These are phyloP conservation scores for Lanzia echinophila DNA, from an alignment of 2,329 filamentous ascomycete species.

Conservation along the genomic window DNA sequence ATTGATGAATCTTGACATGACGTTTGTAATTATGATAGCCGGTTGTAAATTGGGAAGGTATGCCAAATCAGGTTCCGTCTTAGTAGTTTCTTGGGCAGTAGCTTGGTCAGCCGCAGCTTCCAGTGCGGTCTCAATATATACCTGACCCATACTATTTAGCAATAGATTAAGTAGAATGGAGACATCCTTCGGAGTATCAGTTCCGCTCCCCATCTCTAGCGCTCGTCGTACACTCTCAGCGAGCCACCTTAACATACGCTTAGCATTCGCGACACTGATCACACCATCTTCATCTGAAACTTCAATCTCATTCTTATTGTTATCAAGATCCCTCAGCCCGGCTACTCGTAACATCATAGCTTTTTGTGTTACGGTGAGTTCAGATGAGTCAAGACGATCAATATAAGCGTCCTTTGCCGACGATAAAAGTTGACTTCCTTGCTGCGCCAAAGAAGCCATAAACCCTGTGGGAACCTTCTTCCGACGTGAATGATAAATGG, in stretches of 20 bases:
- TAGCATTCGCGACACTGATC: slow-evolving; percentile 79
- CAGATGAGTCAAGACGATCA: slow-evolving; percentile 79
- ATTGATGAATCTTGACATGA: slow-evolving; percentile 88
- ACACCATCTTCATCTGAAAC: slow-evolving; percentile 84
- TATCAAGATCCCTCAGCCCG: slow-evolving; percentile 67
- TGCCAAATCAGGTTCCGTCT: slow-evolving; percentile 78
- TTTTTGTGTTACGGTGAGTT: slow-evolving; percentile 82
- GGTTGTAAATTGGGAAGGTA: slow-evolving; percentile 75
- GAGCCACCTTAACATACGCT: slow-evolving; percentile 96
- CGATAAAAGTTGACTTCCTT: slow-evolving; percentile 80
- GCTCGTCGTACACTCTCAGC: slow-evolving; percentile 90
- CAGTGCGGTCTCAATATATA: slow-evolving; percentile 62
- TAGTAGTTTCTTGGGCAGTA: slow-evolving; percentile 67
- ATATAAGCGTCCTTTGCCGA: slow-evolving; percentile 89
- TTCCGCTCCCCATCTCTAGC: slow-evolving; percentile 79
- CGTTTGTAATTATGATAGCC: slow-evolving; percentile 80
- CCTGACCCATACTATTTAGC: slow-evolving; percentile 79
- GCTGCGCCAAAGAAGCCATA: slow-evolving; percentile 84
- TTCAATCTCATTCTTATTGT: slow-evolving; percentile 79
- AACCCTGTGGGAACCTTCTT: slow-evolving; percentile 89
- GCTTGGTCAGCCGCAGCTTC: slow-evolving; percentile 69
- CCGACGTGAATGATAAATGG: slow-evolving; percentile 81
- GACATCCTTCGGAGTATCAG: slow-evolving; percentile 91
- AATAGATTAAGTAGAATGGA: slow-evolving; percentile 77
- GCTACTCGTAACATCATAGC: slow-evolving; percentile 85